Base-by-base conservation (phyloP, 345 rosid species). In the Populus ilicifolia region DNA sequence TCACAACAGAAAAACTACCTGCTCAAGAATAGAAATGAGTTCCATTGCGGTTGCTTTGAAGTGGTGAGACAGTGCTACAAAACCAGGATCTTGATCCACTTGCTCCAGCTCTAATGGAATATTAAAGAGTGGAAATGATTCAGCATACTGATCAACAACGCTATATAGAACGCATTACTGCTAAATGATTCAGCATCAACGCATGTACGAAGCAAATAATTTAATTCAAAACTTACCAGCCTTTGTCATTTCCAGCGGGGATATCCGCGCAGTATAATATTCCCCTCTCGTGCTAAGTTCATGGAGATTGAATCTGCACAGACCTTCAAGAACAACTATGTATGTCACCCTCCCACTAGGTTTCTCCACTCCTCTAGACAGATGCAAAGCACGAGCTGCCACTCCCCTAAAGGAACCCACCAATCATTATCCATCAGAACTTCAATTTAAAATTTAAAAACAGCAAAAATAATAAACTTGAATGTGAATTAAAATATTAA, bases 281-380 rank as follows among this genome's bases (percentile, higher is more conserved):
- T 89, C 88, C 73, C 99, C 99, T 83, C 95, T 88, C 73, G 92
- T 93, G 74, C 92, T 92, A 81, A 92, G 93, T 81, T 96, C 99
- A 75, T 93, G 95, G 75, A 96, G 96, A 73, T 86, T 93, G 86
- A 96, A 96, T 78, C 99, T 88, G 86, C 98, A 90, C 80, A 96
- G 82, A 70, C 99, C 99, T 89, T 96, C 99, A 61, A 96, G 99
- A 67, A 96, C 97, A 74, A 96, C 99, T 74, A 90, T 92, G 84
- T 96, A 96, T 0, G 99, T 96, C 72, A 96, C 97, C 85, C 98
- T 92, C 80, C 99, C 99, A 83, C 99, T 96, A 13, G 99, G 99
- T 84, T 96, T 96, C 88, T 96, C 99, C 84, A 96, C 99, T 67
- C 98, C 99, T 85, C 99, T 90, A 17, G 99, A 96, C 25, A 96